Conservation (phyloP, 139 green algal species). For the Eudorina sp. region DNA sequence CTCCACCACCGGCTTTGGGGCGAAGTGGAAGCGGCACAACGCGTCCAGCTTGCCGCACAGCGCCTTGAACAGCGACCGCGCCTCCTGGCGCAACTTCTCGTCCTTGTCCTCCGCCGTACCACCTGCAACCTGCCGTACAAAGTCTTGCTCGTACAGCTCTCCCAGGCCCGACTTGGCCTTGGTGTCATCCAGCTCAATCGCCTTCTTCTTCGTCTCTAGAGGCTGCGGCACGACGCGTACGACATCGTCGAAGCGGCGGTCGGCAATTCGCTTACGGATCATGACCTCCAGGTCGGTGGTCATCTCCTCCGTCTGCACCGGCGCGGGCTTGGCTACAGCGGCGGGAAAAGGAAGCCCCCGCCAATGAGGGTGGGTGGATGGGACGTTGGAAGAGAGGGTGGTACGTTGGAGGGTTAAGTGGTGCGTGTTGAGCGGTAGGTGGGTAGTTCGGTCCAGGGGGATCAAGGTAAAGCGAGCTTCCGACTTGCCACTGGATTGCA, state of each 20-base stretch:
- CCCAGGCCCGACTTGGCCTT: constrained; percentile 82
- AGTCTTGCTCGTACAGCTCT: constrained; percentile 90
- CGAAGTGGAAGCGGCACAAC: constrained; percentile 91
- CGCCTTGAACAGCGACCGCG: constrained; percentile 79
- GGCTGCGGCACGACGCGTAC: constrained; percentile 74
- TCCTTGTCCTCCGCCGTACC: constrained; percentile 65
- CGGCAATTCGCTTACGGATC: constrained; percentile 84
- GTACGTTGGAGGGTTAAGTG: too few species aligned
- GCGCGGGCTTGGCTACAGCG: constrained; percentile 72
- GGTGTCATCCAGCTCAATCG: constrained; percentile 84
- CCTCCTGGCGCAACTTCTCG: constrained; percentile 65
- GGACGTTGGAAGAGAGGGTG: too few species aligned
- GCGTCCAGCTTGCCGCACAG: constrained; percentile 92
- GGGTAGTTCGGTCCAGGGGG: too few species aligned
- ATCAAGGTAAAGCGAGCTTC: too few species aligned
- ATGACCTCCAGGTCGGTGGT: constrained; percentile 90
- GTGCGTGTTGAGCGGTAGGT: too few species aligned
- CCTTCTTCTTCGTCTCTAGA: constrained; percentile 67
- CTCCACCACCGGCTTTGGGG: constrained; percentile 91
- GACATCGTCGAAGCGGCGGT: constrained; percentile 81
- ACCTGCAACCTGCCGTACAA: constrained; percentile 59
- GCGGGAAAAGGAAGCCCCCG: too few species aligned
- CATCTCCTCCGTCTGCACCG: constrained; percentile 87
- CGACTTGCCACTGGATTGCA: too few species aligned
- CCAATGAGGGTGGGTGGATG: too few species aligned